These are phyloP conservation scores for Plasmodium cynomolgi DNA, from an alignment of 169 alveolate species.

Conservation along the genomic window DNA sequence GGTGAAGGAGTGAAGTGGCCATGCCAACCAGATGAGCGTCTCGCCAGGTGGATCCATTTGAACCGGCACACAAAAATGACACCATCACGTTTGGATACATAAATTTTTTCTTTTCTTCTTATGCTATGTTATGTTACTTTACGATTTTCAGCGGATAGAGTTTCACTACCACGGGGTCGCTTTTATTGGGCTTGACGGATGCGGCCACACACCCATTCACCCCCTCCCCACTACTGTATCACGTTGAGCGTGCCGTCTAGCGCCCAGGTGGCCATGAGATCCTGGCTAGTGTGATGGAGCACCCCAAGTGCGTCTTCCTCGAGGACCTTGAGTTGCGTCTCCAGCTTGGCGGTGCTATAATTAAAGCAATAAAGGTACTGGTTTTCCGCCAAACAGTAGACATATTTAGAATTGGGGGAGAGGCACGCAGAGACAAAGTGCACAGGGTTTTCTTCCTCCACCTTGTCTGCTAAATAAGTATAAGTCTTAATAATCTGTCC, in stretches of 20 bases:
- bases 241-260: constrained; percentile 58
- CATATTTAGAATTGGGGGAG: constrained; percentile 80
- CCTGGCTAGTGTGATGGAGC: constrained; percentile 28
- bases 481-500: constrained; percentile 79
- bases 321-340: constrained; percentile 73
- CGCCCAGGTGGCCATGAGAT: constrained; percentile 73
- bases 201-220: not conserved
- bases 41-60: not conserved
- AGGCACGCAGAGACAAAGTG: constrained; percentile 49
- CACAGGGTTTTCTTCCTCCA: constrained; percentile 35
- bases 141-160: not conserved
- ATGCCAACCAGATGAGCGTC: not conserved
- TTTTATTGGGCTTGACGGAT: not conserved
- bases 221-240: constrained; percentile 15
- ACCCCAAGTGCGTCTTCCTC: constrained; percentile 58
- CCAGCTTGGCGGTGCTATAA: constrained; percentile 75
- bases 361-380: constrained; percentile 81
- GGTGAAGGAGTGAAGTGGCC: not conserved
- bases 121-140: not conserved
- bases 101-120: not conserved
- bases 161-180: not conserved
- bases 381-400: constrained; percentile 82
- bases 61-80: not conserved
- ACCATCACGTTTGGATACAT: not conserved
- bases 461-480: constrained; percentile 67